Conservation (phyloP, 768 basidiomycete genomes). For the Termitomyces sp. region DNA sequence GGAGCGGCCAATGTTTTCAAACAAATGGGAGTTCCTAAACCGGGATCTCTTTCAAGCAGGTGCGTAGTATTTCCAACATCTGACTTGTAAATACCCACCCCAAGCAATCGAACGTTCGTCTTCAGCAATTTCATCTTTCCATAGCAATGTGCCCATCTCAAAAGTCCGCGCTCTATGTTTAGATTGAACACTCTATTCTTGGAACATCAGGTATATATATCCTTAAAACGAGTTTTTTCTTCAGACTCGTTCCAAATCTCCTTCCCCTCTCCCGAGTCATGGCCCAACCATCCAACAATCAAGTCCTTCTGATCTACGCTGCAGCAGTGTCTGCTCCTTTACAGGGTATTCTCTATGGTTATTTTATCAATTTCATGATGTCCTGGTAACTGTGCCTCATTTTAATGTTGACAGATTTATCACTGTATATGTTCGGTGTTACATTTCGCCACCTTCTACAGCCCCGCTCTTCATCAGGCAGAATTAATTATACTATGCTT, state of each 20-base stretch:
- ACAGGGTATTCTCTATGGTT: not conserved
- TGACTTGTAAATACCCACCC: too few relatives aligned
- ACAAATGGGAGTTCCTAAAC: too few relatives aligned
- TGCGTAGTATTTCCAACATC: too few relatives aligned
- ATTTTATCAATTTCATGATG: not conserved
- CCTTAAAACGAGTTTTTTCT: too few relatives aligned
- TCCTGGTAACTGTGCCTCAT: not conserved
- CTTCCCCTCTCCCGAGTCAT: not conserved
- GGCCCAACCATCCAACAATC: not conserved
- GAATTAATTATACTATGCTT: not conserved
- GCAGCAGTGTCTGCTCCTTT: not conserved
- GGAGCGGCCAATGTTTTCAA: too few relatives aligned
- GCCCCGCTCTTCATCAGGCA: not conserved
- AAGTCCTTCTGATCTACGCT: not conserved
- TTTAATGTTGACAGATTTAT: not conserved
- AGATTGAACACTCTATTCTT: too few relatives aligned
- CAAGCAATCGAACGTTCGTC: too few relatives aligned
- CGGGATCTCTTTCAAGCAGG: too few relatives aligned
- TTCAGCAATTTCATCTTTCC: too few relatives aligned
- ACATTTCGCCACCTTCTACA: not conserved
- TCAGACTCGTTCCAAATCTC: not conserved
- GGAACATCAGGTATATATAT: too few relatives aligned
- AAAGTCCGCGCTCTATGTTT: too few relatives aligned
- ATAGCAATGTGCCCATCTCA: too few relatives aligned
- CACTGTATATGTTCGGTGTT: constrained; percentile 1